phyloP scores from a whole-genome alignment of 2,329 filamentous ascomycete species.

The Helotiales sp. region DNA sequence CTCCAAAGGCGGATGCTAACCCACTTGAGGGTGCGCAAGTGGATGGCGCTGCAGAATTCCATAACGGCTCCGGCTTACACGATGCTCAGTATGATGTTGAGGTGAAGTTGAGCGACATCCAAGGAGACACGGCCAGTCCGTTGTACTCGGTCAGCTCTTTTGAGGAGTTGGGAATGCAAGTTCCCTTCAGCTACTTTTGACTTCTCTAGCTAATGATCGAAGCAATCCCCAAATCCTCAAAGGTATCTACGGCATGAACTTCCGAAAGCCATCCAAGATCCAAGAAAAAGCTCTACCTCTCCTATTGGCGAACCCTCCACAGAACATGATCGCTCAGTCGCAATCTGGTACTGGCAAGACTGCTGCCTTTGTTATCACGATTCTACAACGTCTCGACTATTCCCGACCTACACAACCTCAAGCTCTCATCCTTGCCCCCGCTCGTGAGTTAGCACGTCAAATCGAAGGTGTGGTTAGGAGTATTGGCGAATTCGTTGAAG shows the following conservation, averaged over 20 bases:
- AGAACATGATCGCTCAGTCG: conserved; percentile 97
- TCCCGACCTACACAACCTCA: conserved; percentile 69
- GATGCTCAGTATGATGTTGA: conserved; percentile 87
- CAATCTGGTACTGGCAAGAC: conserved; percentile 99
- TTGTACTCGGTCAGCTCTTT: conserved; percentile 84
- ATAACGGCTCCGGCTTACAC: conserved; percentile 52
- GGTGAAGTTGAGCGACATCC: conserved; percentile 87
- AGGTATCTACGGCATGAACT: conserved; percentile 78
- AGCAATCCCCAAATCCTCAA: conserved; percentile 67
- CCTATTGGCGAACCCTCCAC: conserved; percentile 81
- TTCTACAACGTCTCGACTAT: conserved; percentile 83
- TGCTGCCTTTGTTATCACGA: conserved; percentile 90
- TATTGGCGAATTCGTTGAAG: conserved; percentile 82
- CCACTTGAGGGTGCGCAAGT: conserved; percentile 34
- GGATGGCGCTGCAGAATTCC: conserved; percentile 45
- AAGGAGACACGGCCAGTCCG: conserved; percentile 82
- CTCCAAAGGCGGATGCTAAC: conserved; percentile 1
- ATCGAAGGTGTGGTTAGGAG: conserved; percentile 81
- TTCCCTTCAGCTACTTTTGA: conserved; percentile 23
- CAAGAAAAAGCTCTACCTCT: conserved; percentile 93
- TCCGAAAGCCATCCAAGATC: conserved; percentile 95
- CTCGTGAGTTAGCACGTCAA: conserved; percentile 90
- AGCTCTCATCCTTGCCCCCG: conserved; percentile 86
- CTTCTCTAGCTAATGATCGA: conserved; percentile 11
- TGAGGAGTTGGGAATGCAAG: conserved; percentile 82